These are phyloP conservation scores for Melaleuca alternifolia DNA, from an alignment of 345 rosid genomes.

Conservation along the genomic window DNA sequence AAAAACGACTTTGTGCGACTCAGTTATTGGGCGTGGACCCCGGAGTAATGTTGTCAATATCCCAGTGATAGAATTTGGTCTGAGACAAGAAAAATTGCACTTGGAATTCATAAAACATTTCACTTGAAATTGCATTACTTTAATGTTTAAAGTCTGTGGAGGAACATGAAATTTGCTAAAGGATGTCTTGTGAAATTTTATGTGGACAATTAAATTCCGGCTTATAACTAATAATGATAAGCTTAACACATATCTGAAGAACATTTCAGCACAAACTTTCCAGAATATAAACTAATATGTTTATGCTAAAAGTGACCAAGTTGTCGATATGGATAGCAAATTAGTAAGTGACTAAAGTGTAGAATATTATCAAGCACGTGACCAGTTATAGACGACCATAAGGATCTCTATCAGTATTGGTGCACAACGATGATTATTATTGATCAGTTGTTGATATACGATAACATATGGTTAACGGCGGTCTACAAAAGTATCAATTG, in stretches of 20 bases:
- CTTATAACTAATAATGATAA: neutral
- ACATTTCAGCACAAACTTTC: neutral
- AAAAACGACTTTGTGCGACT: neutral
- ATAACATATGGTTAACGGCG: no score
- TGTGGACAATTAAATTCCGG: neutral
- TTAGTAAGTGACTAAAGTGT: no score
- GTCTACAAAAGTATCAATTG: no score
- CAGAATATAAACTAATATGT: neutral
- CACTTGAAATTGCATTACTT: neutral
- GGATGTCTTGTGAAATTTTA: neutral
- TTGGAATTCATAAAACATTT: neutral
- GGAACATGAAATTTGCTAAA: neutral
- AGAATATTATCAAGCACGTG: no score
- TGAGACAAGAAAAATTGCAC: neutral
- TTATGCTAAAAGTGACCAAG: no score
- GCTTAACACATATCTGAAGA: neutral
- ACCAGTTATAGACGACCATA: no score
- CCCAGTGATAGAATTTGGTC: neutral
- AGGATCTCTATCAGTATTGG: no score
- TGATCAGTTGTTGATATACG: no score
- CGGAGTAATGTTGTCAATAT: neutral
- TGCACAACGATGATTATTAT: no score
- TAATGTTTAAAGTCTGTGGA: neutral
- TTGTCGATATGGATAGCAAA: no score
- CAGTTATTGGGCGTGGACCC: neutral